phyloP scores from a whole-genome alignment of 441 rosid species.

The Eutrema salsugineum region DNA sequence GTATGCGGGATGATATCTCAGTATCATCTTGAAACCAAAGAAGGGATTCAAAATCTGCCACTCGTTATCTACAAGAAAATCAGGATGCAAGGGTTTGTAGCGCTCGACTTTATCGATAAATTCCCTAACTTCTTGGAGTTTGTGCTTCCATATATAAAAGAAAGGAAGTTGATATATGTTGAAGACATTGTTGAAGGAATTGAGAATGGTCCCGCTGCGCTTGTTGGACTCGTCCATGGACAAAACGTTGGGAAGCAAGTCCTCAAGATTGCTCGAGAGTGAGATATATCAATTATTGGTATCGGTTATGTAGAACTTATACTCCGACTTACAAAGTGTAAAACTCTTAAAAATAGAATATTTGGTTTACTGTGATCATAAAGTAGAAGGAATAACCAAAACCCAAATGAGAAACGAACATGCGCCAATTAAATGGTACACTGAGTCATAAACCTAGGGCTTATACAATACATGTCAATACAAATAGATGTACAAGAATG shows the following conservation, averaged over 20 bases:
- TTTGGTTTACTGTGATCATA: too few species aligned
- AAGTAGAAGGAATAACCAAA: too few species aligned
- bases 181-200: constrained; percentile 42
- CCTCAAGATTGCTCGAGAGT: constrained; percentile 24
- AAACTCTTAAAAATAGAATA: too few species aligned
- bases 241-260: constrained; percentile 36
- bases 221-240: constrained; percentile 33
- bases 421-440: background rate
- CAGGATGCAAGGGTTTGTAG: constrained; percentile 38
- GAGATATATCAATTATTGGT: background rate
- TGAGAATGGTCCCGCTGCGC: constrained; percentile 33
- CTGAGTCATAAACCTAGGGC: background rate
- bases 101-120: constrained; percentile 23
- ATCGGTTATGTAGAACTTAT: too few species aligned
- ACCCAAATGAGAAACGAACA: background rate
- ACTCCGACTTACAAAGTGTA: too few species aligned
- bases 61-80: constrained; percentile 24
- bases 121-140: constrained; percentile 32
- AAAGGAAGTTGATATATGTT: constrained; percentile 32
- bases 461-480: background rate
- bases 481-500: background rate
- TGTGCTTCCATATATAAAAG: constrained; percentile 31
- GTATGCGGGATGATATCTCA: constrained; percentile 60
- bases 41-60: constrained; percentile 34
- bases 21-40: constrained; percentile 39